These are phyloP conservation scores for Talaromyces thailandensis DNA, from an alignment of 495 filamentous ascomycete species.

Conservation along the genomic window DNA sequence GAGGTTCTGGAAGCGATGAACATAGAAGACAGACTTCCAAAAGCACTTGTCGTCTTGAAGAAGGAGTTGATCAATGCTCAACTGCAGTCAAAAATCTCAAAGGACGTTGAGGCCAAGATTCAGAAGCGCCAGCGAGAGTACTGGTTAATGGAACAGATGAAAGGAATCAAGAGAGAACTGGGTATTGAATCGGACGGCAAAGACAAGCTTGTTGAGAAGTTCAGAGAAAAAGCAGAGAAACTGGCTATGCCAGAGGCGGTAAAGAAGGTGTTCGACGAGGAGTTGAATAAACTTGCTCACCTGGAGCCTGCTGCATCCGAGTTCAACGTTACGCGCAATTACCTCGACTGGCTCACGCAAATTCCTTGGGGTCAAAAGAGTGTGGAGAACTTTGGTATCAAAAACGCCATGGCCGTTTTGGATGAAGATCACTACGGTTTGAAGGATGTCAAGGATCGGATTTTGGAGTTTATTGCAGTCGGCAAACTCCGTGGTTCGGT, in stretches of 20 bases:
- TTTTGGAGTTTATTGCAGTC: constrained; percentile 97
- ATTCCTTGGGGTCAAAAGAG: constrained; percentile 97
- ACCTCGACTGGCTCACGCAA: constrained; percentile 96
- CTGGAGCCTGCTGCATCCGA: constrained; percentile 92
- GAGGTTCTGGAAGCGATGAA: constrained; percentile 85
- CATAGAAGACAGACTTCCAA: constrained; percentile 81
- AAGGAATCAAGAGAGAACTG: constrained; percentile 91
- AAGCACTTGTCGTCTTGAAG: constrained; percentile 85
- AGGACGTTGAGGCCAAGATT: constrained; percentile 96
- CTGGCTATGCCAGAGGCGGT: constrained; percentile 95
- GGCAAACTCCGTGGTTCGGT: constrained; percentile 95
- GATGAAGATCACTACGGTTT: constrained; percentile 97
- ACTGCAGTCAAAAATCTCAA: constrained; percentile 92
- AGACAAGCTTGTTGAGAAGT: constrained; percentile 94
- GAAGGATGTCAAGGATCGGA: constrained; percentile 98
- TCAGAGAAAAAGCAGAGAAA: constrained; percentile 89
- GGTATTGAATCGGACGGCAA: constrained; percentile 97
- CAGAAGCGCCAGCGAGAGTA: constrained; percentile 97
- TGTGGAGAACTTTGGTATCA: constrained; percentile 91
- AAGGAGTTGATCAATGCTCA: constrained; percentile 98
- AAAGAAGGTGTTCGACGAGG: constrained; percentile 96
- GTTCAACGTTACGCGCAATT: constrained; percentile 99
- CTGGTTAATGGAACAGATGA: constrained; percentile 99
- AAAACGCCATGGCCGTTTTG: constrained; percentile 79
- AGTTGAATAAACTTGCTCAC: constrained; percentile 92